Percentiles rank a stretch among this genome's conserved stretches.
phyloP scores from a whole-genome alignment of 306 rosid genomes.

The Arachis stenosperma region DNA sequence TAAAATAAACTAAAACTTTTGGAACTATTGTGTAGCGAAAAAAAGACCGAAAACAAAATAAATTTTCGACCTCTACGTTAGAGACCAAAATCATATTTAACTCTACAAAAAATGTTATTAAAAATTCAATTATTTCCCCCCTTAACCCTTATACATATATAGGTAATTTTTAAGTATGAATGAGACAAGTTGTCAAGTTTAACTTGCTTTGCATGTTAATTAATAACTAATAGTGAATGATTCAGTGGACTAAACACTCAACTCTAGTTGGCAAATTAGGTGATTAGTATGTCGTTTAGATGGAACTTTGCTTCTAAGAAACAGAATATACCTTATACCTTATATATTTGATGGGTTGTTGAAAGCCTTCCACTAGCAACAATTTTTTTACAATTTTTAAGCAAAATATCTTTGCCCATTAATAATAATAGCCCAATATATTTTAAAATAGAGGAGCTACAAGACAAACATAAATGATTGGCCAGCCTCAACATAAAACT shows the following conservation, averaged over 20 bases:
- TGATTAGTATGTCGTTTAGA: slow-evolving; percentile 2
- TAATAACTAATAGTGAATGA: background rate
- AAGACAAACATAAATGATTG: background rate
- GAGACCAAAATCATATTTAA: no score
- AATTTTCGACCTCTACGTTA: no score
- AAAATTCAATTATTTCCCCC: no score
- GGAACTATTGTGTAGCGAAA: no score
- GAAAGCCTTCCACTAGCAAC: slow-evolving; percentile 27
- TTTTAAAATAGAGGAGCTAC: slow-evolving; percentile 23
- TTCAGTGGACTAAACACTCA: background rate
- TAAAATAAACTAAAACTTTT: no score
- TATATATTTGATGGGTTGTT: slow-evolving; percentile 17
- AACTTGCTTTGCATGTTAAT: background rate
- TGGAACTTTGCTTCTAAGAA: slow-evolving; percentile 18
- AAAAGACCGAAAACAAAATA: no score
- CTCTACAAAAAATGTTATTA: no score
- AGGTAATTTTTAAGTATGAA: no score
- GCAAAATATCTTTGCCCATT: slow-evolving; percentile 16
- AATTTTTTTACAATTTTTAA: slow-evolving; percentile 10
- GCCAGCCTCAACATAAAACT: background rate
- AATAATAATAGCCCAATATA: background rate
- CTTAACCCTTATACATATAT: no score
- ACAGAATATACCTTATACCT: background rate
- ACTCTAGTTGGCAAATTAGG: slow-evolving; percentile 29
- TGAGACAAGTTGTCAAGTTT: background rate